Base-by-base conservation (phyloP, 805 yeast genomes). In the Candida ulmi region DNA sequence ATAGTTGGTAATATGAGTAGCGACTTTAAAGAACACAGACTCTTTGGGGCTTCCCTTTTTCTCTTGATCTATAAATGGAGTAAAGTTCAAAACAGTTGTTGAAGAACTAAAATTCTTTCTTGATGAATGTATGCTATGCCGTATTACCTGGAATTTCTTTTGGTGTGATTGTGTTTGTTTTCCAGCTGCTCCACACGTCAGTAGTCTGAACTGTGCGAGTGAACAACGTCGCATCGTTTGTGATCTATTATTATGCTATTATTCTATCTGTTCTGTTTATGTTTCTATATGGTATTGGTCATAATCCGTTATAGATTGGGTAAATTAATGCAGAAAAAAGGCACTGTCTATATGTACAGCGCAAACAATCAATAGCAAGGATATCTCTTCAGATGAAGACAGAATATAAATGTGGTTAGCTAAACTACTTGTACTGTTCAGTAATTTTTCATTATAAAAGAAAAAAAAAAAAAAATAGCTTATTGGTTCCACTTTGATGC, bases 61-160 rank as follows among this genome's bases (percentile, higher is more conserved):
- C 8, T 11, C 11, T 8, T 29, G 31, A 6, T 19, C 34, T 5
- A 8, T 31, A 13, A 13, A 17, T 15, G 34, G 34, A 13, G 17
- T 19, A 21, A 21, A 31, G 13, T 31, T 31, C 11, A 31, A 21
- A 11, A 19, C 5, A 4, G 34, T 17, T 3, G 34, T n/a, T 11
- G 34, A 19, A 13, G 34, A 31, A 16, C 34, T 31, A n/a, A 31
- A 31, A 4, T 11, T 13, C 13, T 31, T 31, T n/a, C 24, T 19
- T 19, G 34, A 31, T 7, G 24, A 31, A 11, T 31, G 34, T 31
- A 31, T 31, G 13, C 17, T 31, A 21, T 31, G 34, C 34, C 34
- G 34, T 31, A 31, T 31, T 7, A 31, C 13, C 11, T 31, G 34
- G 34, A 31, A 31, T 6, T 12, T 31, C 13, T 21, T 18, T n/a